These are phyloP conservation scores for Phytophthora boehmeriae DNA, from an alignment of 352 stramenopile species.

Conservation along the genomic window DNA sequence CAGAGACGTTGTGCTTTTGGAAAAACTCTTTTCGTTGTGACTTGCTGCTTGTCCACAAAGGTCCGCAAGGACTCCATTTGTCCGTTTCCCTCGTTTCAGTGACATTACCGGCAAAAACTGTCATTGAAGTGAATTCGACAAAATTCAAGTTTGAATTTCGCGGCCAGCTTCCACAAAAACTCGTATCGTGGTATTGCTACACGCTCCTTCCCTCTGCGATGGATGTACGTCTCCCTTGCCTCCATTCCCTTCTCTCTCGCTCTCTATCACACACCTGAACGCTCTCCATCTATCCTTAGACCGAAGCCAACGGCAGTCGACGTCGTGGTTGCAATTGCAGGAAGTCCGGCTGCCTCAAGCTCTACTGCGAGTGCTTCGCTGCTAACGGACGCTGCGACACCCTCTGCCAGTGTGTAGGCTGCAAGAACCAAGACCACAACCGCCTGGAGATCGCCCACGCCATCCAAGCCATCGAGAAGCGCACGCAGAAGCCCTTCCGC, in stretches of 20 bases:
- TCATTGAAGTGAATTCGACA: no score
- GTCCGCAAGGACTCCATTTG: neutral
- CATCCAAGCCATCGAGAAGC: conserved; percentile 59
- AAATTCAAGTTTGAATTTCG: conserved; percentile 6
- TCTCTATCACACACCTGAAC: no score
- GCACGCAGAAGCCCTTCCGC: conserved; percentile 52
- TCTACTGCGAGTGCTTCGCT: conserved; percentile 89
- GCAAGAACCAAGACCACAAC: conserved; percentile 76
- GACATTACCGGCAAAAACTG: neutral
- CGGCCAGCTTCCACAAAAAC: neutral
- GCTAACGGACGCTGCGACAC: conserved; percentile 55
- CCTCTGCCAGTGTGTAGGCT: conserved; percentile 75
- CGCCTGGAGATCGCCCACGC: conserved; percentile 58
- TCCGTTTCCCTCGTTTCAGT: neutral
- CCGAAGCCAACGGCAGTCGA: conserved; percentile 13
- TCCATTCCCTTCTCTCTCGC: conserved; percentile 11
- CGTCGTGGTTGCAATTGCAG: conserved; percentile 94
- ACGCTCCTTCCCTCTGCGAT: neutral
- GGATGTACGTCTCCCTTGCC: neutral
- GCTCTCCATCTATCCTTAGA: conserved; percentile 2
- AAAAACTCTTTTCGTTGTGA: conserved; percentile 6
- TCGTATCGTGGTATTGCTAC: neutral
- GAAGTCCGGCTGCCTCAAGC: conserved; percentile 96
- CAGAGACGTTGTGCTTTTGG: conserved; percentile 26
- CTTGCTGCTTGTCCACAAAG: neutral